These are phyloP conservation scores for Chytriomyces sp. DNA, from an alignment of 192 early-diverging fungal species.

Conservation along the genomic window DNA sequence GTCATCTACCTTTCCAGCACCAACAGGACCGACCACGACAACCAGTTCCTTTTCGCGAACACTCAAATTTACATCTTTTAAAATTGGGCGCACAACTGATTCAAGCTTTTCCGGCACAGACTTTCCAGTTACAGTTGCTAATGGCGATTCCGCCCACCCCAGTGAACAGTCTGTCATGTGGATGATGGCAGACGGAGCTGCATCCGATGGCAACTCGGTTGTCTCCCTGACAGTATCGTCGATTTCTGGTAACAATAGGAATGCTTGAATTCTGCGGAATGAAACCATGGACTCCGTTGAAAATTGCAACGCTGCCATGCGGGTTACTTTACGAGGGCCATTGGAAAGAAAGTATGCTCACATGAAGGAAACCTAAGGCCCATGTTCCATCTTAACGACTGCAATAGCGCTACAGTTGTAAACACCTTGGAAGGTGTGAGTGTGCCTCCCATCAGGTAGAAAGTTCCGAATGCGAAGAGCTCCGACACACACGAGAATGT, in stretches of 20 bases:
- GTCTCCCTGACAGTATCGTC: too few relatives aligned
- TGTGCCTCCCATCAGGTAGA: slow-evolving; percentile 38
- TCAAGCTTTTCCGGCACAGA: background rate
- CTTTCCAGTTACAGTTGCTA: background rate
- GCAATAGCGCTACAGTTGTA: slow-evolving; percentile 36
- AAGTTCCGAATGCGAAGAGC: slow-evolving; percentile 43
- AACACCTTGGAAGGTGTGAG: slow-evolving; percentile 46
- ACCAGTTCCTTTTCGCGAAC: slow-evolving; percentile 37
- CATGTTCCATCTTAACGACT: slow-evolving; percentile 33
- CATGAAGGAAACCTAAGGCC: slow-evolving; percentile 13
- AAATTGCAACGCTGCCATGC: slow-evolving; percentile 32
- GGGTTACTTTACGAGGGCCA: background rate
- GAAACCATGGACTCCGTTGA: slow-evolving; percentile 30
- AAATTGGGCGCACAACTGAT: too few relatives aligned
- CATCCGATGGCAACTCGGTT: background rate
- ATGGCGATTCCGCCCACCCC: background rate
- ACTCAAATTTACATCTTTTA: slow-evolving; percentile 37
- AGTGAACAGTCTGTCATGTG: background rate
- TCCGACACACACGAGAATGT: slow-evolving; percentile 34
- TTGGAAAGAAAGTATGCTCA: background rate
- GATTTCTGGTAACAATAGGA: slow-evolving; percentile 21
- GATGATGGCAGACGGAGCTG: background rate
- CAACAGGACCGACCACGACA: slow-evolving; percentile 50
- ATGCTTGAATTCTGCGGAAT: slow-evolving; percentile 40
- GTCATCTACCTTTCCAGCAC: slow-evolving; percentile 37